phyloP scores from a whole-genome alignment of 106 monocot genomes.

The Acorus gramineus region DNA sequence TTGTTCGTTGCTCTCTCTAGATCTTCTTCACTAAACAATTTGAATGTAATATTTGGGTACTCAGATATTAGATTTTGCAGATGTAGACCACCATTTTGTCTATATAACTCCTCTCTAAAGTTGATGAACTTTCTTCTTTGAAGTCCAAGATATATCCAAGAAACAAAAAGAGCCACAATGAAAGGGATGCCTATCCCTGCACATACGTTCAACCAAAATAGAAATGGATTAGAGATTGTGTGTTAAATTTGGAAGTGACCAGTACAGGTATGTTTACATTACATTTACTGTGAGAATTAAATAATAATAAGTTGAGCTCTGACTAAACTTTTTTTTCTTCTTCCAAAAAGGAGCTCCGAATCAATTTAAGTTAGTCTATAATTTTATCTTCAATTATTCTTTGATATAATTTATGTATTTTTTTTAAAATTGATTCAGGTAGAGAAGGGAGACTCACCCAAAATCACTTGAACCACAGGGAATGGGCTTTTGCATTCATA shows the following conservation, averaged over 20 bases:
- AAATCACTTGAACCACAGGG: constrained; percentile 1
- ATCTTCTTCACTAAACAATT: constrained; percentile 23
- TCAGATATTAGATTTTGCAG: constrained; percentile 15
- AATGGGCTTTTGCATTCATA: constrained; percentile 3
- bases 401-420: too few species aligned
- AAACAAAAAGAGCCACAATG: not conserved
- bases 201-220: constrained; percentile 2
- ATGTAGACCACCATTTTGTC: constrained; percentile 12
- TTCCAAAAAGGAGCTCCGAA: too few species aligned
- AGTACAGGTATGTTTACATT: too few species aligned
- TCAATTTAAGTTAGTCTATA: too few species aligned
- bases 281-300: too few species aligned
- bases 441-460: not conserved
- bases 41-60: not conserved
- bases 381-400: too few species aligned
- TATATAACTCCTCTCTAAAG: not conserved
- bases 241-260: too few species aligned
- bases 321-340: too few species aligned
- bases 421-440: too few species aligned
- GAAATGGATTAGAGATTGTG: too few species aligned
- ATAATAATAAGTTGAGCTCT: too few species aligned
- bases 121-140: too few species aligned
- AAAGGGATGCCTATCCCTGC: constrained; percentile 6
- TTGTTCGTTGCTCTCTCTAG: constrained; percentile 18
- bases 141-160: not conserved